These are phyloP conservation scores for Catharanthus roseus DNA, from an alignment of 257 asterid species.

Conservation along the genomic window DNA sequence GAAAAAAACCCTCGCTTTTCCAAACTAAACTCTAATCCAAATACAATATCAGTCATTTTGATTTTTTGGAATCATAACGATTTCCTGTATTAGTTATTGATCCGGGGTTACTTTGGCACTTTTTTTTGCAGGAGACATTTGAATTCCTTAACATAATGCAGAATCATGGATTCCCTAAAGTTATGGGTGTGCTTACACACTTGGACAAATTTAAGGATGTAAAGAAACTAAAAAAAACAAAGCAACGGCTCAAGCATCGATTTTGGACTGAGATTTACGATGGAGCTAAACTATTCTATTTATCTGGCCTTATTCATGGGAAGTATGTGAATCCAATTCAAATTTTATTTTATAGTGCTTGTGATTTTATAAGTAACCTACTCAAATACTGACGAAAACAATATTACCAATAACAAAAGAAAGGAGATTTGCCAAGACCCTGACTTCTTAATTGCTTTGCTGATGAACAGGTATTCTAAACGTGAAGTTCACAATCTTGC, in stretches of 20 bases:
- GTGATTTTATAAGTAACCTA: not conserved
- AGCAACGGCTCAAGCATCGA: slow-evolving; percentile 92
- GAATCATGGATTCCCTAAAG: slow-evolving; percentile 96
- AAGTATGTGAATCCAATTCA: slow-evolving; percentile 46
- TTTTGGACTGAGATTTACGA: slow-evolving; percentile 99
- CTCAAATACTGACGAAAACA: not conserved
- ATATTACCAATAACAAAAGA: too few species aligned
- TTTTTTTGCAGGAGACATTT: slow-evolving; percentile 71
- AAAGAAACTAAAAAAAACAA: slow-evolving; percentile 88
- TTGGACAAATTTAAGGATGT: slow-evolving; percentile 94
- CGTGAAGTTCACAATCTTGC: slow-evolving; percentile 97
- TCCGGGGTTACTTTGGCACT: not conserved
- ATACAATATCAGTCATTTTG: not conserved
- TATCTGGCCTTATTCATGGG: slow-evolving; percentile 97
- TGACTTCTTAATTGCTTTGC: slow-evolving; percentile 13
- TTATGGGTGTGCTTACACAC: slow-evolving; percentile 99
- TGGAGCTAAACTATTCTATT: slow-evolving; percentile 92
- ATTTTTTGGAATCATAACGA: not conserved
- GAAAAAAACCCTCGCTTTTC: too few species aligned
- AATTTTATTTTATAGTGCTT: not conserved
- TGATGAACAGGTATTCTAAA: slow-evolving; percentile 61
- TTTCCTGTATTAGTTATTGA: not conserved
- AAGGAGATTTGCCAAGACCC: not conserved
- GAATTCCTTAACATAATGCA: slow-evolving; percentile 95
- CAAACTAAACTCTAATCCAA: too few species aligned